Evolutionary conservation across 768 basidiomycete species (phyloP).

Genomic region (Mycena latifolia): DNA sequence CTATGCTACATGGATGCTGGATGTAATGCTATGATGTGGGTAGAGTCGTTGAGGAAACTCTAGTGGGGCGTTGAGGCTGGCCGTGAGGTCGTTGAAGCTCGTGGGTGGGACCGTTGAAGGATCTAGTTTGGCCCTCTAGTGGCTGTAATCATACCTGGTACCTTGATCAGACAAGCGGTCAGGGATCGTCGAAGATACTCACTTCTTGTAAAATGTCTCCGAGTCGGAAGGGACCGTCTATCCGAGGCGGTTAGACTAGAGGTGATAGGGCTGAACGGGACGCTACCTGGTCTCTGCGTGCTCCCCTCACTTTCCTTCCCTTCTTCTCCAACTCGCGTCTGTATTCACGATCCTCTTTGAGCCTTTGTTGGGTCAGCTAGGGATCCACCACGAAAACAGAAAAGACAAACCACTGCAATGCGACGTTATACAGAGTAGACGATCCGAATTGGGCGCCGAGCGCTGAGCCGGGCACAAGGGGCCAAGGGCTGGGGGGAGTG

Average conservation of each 20-base stretch:
- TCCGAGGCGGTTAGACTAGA: constrained; percentile 11
- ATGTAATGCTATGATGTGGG: constrained; percentile 11
- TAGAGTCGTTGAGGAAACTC: constrained; percentile 26
- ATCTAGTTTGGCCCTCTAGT: constrained; percentile 26
- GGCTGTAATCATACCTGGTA: constrained; percentile 64
- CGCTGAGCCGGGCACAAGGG: constrained; percentile 48
- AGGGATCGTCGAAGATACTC: constrained; percentile 39
- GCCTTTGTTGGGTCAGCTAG: constrained; percentile 11
- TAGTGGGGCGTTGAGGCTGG: constrained; percentile 22
- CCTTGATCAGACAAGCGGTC: not conserved
- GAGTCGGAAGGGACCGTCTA: constrained; percentile 78
- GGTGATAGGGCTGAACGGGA: constrained; percentile 20
- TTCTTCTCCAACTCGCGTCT: constrained; percentile 69
- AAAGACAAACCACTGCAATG: constrained; percentile 75
- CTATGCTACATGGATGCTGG: constrained; percentile 21
- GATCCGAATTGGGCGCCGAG: constrained; percentile 38
- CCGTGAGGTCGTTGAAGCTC: constrained; percentile 5
- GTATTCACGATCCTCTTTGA: constrained; percentile 83
- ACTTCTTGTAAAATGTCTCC: constrained; percentile 91
- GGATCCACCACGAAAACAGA: not conserved
- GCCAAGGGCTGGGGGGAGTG: constrained; percentile 79
- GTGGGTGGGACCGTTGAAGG: not conserved
- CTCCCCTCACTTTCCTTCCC: constrained; percentile 72
- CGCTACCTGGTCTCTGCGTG: constrained; percentile 66
- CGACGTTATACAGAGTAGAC: constrained; percentile 72